Percentiles rank a stretch among this genome's conserved stretches.
These are phyloP conservation scores for Venturia carpophila DNA, from an alignment of 2,329 filamentous ascomycete genomes.

Conservation along the genomic window DNA sequence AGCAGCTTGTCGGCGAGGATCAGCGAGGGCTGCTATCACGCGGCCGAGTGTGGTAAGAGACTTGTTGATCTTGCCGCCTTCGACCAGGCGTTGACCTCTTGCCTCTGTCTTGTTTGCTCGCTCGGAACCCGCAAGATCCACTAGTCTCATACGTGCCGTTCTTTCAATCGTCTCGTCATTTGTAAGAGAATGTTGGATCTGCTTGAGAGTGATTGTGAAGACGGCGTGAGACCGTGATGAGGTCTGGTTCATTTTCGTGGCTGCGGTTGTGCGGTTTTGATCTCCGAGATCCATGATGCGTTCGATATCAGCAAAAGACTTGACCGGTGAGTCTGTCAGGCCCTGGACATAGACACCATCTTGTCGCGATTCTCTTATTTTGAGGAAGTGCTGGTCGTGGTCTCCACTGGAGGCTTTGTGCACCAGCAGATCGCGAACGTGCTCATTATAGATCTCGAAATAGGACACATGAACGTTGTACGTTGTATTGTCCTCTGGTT, in stretches of 20 bases:
- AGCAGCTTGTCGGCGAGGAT: constrained; percentile 47
- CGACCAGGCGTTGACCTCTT: constrained; percentile 79
- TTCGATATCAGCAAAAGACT: constrained; percentile 78
- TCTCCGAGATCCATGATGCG: constrained; percentile 88
- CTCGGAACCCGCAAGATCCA: constrained; percentile 91
- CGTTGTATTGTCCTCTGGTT: constrained; percentile 82
- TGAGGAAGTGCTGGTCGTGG: constrained; percentile 79
- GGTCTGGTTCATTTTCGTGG: constrained; percentile 99
- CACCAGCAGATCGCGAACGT: constrained; percentile 86
- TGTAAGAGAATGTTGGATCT: constrained; percentile 94
- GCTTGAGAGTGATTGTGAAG: constrained; percentile 95
- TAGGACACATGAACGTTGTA: constrained; percentile 98
- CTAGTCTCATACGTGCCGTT: constrained; percentile 84
- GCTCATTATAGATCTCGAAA: constrained; percentile 99
- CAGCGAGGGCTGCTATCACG: constrained; percentile 84
- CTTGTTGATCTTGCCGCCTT: constrained; percentile 98
- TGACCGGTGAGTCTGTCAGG: constrained; percentile 84
- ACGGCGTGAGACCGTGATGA: constrained; percentile 94
- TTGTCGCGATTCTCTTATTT: constrained; percentile 89
- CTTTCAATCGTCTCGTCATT: constrained; percentile 98
- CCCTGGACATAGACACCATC: constrained; percentile 97
- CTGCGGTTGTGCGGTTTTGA: constrained; percentile 73
- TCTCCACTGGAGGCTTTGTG: constrained; percentile 42
- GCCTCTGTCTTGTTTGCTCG: constrained; percentile 93
- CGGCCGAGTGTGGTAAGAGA: constrained; percentile 91